Base-by-base conservation (phyloP, 257 asterid genomes). In the Petunia axillaris region DNA sequence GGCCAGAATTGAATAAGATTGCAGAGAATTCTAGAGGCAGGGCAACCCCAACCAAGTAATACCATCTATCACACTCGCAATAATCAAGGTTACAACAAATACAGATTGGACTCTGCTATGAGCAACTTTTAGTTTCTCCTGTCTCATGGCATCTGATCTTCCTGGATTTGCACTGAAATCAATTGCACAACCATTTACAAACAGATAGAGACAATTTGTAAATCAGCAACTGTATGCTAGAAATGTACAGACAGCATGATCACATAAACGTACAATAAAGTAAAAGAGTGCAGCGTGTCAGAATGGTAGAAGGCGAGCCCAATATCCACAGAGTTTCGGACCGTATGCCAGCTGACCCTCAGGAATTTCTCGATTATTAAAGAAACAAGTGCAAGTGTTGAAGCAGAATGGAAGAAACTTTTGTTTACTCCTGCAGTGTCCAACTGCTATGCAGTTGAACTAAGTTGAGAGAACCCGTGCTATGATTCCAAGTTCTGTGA, bases 71-170 rank as follows among this genome's bases (percentile, higher is more conserved):
- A 9, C 6, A 6, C 66, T 55, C 46, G 55, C 80, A 59, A 55
- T 55, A 59, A 59, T 76, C 39, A 25, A 38, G 39, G 55, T 5
- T 16, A 41, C 66, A 57, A 55, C 68, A 76, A 59, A 55, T 76
- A 8, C 41, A 76, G 68, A 39, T 37, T 7, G 15, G 38, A 53
- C 38, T 55, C 54, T 55, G 77, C 59, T 9, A 71, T 50, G 44
- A 71, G 60, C 62, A 71, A 35, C 35, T 48, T 35, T 1, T 9
- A 6, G 1, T 71, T 71, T 35, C 60, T 35, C 77, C 6, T 35
- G 44, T 6, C 5, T 25, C 35, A 10, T 48, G 44, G 3, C 13
- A 71, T 48, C 77, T 70, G 1, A 46, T 70, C 41, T 70, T 52
- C 57, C 3, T 52, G 3, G 15, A 52, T 52, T 25, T 71, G 52